Percentiles rank a stretch among this genome's conserved stretches.
Conservation (phyloP, 2,329 filamentous ascomycete genomes). For the Tolypocladium capitatum region DNA sequence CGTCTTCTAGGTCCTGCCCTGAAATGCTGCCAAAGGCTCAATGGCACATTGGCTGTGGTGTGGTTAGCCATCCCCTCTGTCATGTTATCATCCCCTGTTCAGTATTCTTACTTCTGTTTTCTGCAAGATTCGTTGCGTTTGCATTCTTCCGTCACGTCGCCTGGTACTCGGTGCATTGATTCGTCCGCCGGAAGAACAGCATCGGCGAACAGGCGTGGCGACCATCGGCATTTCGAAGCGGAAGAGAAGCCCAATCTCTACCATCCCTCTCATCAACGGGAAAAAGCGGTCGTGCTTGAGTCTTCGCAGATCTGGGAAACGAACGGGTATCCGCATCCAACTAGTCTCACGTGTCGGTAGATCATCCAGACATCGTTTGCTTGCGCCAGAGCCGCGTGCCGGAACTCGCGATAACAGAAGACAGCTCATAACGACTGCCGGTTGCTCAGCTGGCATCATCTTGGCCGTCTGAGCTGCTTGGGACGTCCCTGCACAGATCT, state of each 20-base stretch:
- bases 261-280: not conserved
- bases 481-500: not conserved
- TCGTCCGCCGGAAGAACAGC: not conserved
- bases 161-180: not conserved
- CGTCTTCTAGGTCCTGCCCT: not conserved
- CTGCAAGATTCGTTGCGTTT: not conserved
- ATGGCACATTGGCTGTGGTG: not conserved
- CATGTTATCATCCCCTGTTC: not conserved
- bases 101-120: not conserved
- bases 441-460: not conserved
- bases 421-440: not conserved
- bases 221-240: not conserved
- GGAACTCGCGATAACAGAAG: not conserved
- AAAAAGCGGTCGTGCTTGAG: too few relatives aligned
- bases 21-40: not conserved
- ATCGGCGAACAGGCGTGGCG: not conserved
- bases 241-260: not conserved
- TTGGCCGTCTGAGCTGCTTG: too few relatives aligned
- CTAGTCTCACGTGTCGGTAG: not conserved
- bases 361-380: not conserved
- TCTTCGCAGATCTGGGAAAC: not conserved
- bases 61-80: not conserved
- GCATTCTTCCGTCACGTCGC: not conserved
- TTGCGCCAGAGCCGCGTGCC: not conserved
- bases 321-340: not conserved